Evolutionary conservation across 1,284 basidiomycete genomes (phyloP).

Genomic region (Porodaedalea pini): DNA sequence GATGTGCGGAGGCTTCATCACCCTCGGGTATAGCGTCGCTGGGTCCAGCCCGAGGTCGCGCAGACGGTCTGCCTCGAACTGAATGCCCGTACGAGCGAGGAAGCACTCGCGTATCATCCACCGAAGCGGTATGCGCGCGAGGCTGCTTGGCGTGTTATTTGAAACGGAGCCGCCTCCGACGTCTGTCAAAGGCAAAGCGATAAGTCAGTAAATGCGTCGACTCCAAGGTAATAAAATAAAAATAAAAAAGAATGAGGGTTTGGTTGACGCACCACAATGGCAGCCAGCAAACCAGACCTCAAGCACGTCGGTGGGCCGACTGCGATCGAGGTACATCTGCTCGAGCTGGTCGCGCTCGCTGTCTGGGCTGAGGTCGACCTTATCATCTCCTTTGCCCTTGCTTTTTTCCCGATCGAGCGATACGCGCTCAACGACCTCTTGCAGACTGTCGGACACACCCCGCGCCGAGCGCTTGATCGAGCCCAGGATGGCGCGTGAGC

Average conservation of each 20-base stretch:
- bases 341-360: constrained; percentile 17
- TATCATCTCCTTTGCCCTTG: not conserved
- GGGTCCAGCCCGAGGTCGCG: constrained; percentile 18
- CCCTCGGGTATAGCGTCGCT: constrained; percentile 13
- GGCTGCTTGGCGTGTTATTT: constrained; percentile 32
- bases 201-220: no score
- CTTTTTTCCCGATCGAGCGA: constrained; percentile 8
- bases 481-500: constrained; percentile 11
- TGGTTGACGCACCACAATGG: constrained; percentile 25
- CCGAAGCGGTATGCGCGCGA: constrained; percentile 43
- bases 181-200: constrained; percentile 25
- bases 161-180: constrained; percentile 39
- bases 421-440: constrained; percentile 14
- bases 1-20: not conserved
- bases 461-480: constrained; percentile 14
- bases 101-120: constrained; percentile 48
- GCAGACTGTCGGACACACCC: constrained; percentile 1
- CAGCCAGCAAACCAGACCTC: constrained; percentile 33
- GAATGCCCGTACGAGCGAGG: constrained; percentile 35
- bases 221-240: no score
- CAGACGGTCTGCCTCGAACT: constrained; percentile 30
- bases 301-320: constrained; percentile 24
- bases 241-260: no score
- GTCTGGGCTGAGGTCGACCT: constrained; percentile 16
- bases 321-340: constrained; percentile 19